Base-by-base conservation (phyloP, 495 filamentous ascomycete species). In the Penicillium paxilli region DNA sequence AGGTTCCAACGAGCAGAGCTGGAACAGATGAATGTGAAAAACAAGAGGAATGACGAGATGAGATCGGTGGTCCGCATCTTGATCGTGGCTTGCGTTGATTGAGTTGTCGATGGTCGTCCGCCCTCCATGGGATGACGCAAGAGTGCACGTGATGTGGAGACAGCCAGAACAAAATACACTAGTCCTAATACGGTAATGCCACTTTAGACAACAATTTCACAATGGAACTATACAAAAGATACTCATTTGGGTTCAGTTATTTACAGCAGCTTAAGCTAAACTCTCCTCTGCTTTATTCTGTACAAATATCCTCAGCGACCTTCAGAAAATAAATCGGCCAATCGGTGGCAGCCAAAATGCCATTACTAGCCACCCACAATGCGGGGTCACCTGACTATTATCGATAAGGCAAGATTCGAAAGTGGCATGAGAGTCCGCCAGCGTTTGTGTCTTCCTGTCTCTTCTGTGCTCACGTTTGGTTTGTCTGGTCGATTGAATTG, bases 71-170 rank as follows among this genome's bases (percentile, higher is more conserved):
- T 16, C 52, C 51, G 53, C 64, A 67, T 67, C 35, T 57, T 65
- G 61, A 24, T 12, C 26, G 50, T 40, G 30, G 37, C 37, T 32
- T 21, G 44, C 11, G 22, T 49, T 47, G 26, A 19, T 38, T 52
- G 38, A 54, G 35, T 42, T 35, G 40, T 14, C 40, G 47, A 64
- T 50, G 55, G 32, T 42, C 49, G 32, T 5, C 40, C 17, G 25
- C 45, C 32, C 46, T 16, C 51, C 53, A 65, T 65, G n/a, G n/a
- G n/a, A n/a, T n/a, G 63, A 65, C 63, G 63, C 63, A 65, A 63
- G 32, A 8, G 12, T 1, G 14, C 64, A 66, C 64, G 64, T 66
- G 64, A 66, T 54, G 24, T 46, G 16, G 44, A 55, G 51, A 6
- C 16, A 17, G 35, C 35, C 35, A 17, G 14, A 5, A 46, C 50